Evolutionary conservation across 2,329 filamentous ascomycete genomes (phyloP), one percentile per base, ranked within the genome.

Genomic region (Fusarium nematophilum): DNA sequence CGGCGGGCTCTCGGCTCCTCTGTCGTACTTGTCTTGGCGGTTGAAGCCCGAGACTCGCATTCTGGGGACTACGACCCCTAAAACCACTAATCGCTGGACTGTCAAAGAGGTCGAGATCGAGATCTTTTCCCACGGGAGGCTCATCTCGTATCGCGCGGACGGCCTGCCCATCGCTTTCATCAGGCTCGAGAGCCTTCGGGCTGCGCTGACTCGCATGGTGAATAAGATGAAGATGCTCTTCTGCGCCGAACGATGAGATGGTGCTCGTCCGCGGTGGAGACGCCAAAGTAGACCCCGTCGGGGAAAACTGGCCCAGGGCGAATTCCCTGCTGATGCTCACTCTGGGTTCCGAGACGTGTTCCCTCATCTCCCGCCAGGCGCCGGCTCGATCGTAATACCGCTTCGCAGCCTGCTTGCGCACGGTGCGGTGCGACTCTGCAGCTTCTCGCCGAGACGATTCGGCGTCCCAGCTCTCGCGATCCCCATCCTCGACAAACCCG

Each of bases 311-410:
- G 17, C 55, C 62, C 8, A 33, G 18, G 4, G 45, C 59, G n/a
- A 57, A 17, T 25, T 62, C 53, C 37, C 31, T 57, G 26, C 43
- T 65, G 18, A 60, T 54, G 18, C 59, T 57, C 50, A 58, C 59
- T 4, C 59, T 51, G 17, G 62, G 62, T 38, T 62, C 56, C 13
- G 30, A 50, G 17, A 57, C 43, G 27, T 49, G 54, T 29, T 38
- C 17, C 26, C 15, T 55, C 15, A 53, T 48, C 47, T 63, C 62
- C 6, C 56, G 62, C 62, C 62, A 63, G 17, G 57, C 50, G 9
- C 48, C 53, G 10, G 42, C 62, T 14, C 53, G 46, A 50, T 63
- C 57, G 23, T 39, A 23, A 38, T 64, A 62, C 38, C 39, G 33
- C 21, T 23, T 54, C 6, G 17, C 26, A 9, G 21, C 34, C 23